Base-by-base conservation (phyloP, 768 basidiomycete species). In the Mycena sanguinolenta region DNA sequence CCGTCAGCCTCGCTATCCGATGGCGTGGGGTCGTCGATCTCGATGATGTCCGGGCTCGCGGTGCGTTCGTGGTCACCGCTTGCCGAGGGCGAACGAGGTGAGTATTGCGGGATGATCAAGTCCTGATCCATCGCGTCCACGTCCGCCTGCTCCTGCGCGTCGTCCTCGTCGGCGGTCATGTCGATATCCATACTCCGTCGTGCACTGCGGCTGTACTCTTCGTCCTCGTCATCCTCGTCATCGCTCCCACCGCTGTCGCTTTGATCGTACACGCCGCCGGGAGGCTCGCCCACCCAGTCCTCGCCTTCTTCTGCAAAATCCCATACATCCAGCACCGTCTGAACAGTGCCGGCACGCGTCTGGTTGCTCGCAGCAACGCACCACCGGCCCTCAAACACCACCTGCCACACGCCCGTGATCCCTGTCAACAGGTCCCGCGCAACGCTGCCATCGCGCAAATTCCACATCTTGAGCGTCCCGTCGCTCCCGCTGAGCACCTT, bases 381-480 rank as follows among this genome's bases (percentile, higher is more conserved):
- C 88, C 95, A 95, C 67, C 96, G 85, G 0, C 96, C 95, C 79
- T 97, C 94, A 79, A 97, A 98, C 34, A 95, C 91, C 52, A 99
- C 95, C 81, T 99, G 97, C 97, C 97, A 99, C 27, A 99, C 98
- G 16, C 95, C 96, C 21, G 91, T 93, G 72, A 98, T 95, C 13
- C 95, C 94, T 1, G 93, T 95, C 72, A 98, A 83, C 71, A 99
- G 84, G 78, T 98, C 98, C 38, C 95, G 87, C 16, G 95, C 91
- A 44, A 95, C 91, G 0, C 88, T 87, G 25, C 97, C 98, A 64
- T 96, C 94, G 42, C 91, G 84, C 69, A 97, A 87, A 78, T 98
- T 94, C 98, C 98, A 99, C 91, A 99, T 94, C 86, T 98, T 98
- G 75, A 99, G 86, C 67, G 94, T 95, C 19, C 98, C 98, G 74